Evolutionary conservation across 805 yeast species (phyloP), one percentile per base, ranked within the genome.

Genomic region (Sugiyamaella marilandica): DNA sequence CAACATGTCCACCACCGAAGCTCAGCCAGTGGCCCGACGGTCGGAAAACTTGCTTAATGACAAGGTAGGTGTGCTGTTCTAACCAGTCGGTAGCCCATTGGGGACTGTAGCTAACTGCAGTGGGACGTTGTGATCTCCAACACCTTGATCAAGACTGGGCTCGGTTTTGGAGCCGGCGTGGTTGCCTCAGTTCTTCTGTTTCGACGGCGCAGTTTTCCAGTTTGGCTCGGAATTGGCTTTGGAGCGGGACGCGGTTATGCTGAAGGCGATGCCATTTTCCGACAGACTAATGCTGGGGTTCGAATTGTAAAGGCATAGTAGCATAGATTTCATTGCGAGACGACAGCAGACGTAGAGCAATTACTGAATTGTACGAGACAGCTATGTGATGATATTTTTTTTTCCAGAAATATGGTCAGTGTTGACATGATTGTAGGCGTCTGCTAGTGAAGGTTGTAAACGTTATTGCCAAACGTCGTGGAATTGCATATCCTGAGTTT

Each of bases 121-220:
- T 94, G 99, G 99, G 99, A 94, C 71, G 87, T 90, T 60, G 97
- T 91, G 50, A 77, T 94, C 66, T 90, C 99, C 55, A 94, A 94
- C 75, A 83, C 95, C 57, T 76, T 94, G 59, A 96, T 94, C 62
- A 94, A 94, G 73, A 86, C 97, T 63, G 96, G 97, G 16, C 79
- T 94, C 59, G 99, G 99, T 48, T 84, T 94, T 62, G 98, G 98
- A 59, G 94, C 85, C 45, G 99, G 99, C 73, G 96, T 94, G 33
- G 79, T 92, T 54, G 87, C 95, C 44, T 88, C 97, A 8, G 95
- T 91, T 43, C 72, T 94, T 55, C 73, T 94, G 53, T 94, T 94
- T 78, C 88, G 80, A 71, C 87, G 98, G 78, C 84, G 98, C 73
- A 79, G 96, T 9, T 94, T 90, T 83, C 99, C 99, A 51, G 98